A percentile compares a stretch with the other conserved stretches of the same genome.
These are phyloP conservation scores for Neurospora intermedia DNA, from an alignment of 495 filamentous ascomycete genomes.

Conservation along the genomic window DNA sequence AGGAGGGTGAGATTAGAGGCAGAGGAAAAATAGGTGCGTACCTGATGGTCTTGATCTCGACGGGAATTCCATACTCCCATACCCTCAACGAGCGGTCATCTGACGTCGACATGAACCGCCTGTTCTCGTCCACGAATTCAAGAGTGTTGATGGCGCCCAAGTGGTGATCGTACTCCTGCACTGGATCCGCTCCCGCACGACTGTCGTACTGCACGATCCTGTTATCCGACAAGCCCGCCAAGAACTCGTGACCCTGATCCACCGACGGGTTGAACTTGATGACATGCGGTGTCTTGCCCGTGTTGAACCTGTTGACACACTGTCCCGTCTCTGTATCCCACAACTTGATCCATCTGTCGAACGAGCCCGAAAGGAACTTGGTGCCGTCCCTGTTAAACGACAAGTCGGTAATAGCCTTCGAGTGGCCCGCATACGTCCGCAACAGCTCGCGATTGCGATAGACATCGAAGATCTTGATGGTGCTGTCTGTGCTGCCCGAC, in stretches of 20 bases:
- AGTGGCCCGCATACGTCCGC: slow-evolving; percentile 81
- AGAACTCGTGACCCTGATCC: slow-evolving; percentile 75
- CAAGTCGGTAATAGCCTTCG: slow-evolving; percentile 81
- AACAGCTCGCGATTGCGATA: slow-evolving; percentile 83
- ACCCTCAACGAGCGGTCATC: slow-evolving; percentile 93
- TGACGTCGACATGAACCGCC: slow-evolving; percentile 93
- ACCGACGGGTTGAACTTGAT: slow-evolving; percentile 79
- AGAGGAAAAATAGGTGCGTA: slow-evolving; percentile 9
- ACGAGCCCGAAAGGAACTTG: slow-evolving; percentile 82
- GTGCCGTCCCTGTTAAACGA: slow-evolving; percentile 75
- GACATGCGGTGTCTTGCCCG: slow-evolving; percentile 90
- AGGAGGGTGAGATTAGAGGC: neutral
- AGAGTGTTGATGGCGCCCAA: slow-evolving; percentile 95
- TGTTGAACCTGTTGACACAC: slow-evolving; percentile 76
- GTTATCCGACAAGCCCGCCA: slow-evolving; percentile 95
- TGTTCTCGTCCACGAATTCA: slow-evolving; percentile 88
- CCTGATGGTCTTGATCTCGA: slow-evolving; percentile 42
- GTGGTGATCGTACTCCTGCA: slow-evolving; percentile 98
- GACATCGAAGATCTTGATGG: slow-evolving; percentile 90
- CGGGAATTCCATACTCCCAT: slow-evolving; percentile 96
- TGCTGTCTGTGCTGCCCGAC: slow-evolving; percentile 74
- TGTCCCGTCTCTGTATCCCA: slow-evolving; percentile 96
- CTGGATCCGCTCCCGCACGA: slow-evolving; percentile 60
- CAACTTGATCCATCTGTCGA: slow-evolving; percentile 89
- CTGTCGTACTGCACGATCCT: slow-evolving; percentile 98